phyloP scores from a whole-genome alignment of 2,329 filamentous ascomycete genomes.

The Microdochium paspali region DNA sequence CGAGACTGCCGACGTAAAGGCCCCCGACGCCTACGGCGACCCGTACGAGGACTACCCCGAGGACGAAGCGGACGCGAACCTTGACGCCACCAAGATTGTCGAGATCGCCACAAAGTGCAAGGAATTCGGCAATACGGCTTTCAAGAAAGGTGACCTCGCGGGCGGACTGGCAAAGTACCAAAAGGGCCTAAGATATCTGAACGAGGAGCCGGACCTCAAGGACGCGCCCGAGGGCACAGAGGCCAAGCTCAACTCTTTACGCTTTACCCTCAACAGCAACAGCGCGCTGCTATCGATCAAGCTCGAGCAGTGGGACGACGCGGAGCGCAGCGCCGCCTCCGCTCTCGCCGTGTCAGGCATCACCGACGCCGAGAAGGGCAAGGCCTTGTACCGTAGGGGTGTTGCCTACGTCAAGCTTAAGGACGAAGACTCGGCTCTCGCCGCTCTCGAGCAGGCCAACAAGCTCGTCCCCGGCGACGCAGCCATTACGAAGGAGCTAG shows the following conservation, averaged over 20 bases:
- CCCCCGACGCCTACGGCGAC: constrained; percentile 75
- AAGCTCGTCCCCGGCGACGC: constrained; percentile 66
- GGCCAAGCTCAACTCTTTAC: constrained; percentile 59
- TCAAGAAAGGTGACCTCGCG: constrained; percentile 66
- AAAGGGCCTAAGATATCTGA: constrained; percentile 59
- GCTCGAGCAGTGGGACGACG: constrained; percentile 62
- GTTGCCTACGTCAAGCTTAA: constrained; percentile 66
- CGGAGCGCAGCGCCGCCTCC: constrained; percentile 57
- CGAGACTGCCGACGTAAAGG: constrained; percentile 55
- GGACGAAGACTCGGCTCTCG: constrained; percentile 74
- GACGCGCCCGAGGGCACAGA: constrained; percentile 60
- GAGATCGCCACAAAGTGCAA: constrained; percentile 81
- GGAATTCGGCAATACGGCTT: constrained; percentile 84
- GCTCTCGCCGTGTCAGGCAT: constrained; percentile 61
- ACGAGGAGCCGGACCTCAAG: constrained; percentile 58
- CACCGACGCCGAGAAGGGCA: constrained; percentile 72
- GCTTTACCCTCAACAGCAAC: constrained; percentile 84
- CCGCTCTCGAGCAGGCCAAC: constrained; percentile 67
- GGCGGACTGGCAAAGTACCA: constrained; percentile 85
- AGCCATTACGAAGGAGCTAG: constrained; percentile 66
- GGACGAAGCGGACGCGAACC: constrained; percentile 53
- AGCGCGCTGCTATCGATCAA: constrained; percentile 80
- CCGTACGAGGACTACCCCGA: constrained; percentile 94
- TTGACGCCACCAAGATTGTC: constrained; percentile 59
- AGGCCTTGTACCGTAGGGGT: constrained; percentile 79